Percentiles rank a stretch among this genome's conserved stretches.
phyloP scores from a whole-genome alignment of 2,329 filamentous ascomycete species.

The Monosporascus sp. region DNA sequence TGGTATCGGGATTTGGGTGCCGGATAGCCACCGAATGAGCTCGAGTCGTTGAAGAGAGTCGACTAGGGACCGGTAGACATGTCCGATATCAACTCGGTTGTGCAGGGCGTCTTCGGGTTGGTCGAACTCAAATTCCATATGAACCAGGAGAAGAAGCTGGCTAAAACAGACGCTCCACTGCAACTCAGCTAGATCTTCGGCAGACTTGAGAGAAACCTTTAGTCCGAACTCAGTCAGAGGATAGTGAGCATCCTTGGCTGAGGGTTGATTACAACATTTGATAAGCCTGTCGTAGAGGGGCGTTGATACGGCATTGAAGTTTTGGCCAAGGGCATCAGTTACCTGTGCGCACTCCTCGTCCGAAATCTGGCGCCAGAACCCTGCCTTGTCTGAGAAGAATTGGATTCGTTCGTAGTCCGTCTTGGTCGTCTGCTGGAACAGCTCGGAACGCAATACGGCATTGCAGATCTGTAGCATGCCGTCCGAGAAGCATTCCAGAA shows the following conservation, averaged over 20 bases:
- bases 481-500: constrained; percentile 66
- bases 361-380: constrained; percentile 72
- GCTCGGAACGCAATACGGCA: constrained; percentile 62
- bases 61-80: constrained; percentile 65
- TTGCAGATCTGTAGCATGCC: constrained; percentile 64
- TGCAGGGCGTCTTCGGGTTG: constrained; percentile 63
- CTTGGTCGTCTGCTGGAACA: constrained; percentile 67
- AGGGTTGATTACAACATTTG: constrained; percentile 38
- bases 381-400: constrained; percentile 70
- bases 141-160: constrained; percentile 74
- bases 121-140: constrained; percentile 80
- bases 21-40: constrained; percentile 65
- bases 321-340: constrained; percentile 62
- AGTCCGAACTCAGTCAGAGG: constrained; percentile 71
- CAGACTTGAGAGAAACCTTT: constrained; percentile 67
- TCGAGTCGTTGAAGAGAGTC: constrained; percentile 68
- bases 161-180: constrained; percentile 74
- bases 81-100: constrained; percentile 58
- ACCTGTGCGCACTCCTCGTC: constrained; percentile 75
- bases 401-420: constrained; percentile 71
- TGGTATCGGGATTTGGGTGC: constrained; percentile 50
- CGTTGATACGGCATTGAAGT: constrained; percentile 53
- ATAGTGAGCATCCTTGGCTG: constrained; percentile 27
- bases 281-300: constrained; percentile 50
- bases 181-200: constrained; percentile 71